A percentile compares a stretch with the other conserved stretches of the same genome.
These are phyloP conservation scores for Ophiostoma quercus DNA, from an alignment of 2,329 filamentous ascomycete species.

Conservation along the genomic window DNA sequence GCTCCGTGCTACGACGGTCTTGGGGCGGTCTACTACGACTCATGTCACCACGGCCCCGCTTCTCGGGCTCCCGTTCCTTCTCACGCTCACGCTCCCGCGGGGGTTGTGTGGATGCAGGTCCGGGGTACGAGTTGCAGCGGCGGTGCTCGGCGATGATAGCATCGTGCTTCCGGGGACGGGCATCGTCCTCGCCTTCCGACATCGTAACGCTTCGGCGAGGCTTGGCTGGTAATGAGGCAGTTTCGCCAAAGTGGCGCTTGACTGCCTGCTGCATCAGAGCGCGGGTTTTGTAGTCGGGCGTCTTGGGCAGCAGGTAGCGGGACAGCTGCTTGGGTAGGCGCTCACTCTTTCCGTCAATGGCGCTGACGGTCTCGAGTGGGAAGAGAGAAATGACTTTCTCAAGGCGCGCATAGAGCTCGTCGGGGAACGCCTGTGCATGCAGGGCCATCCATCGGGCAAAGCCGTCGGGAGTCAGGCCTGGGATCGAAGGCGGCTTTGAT, in stretches of 20 bases:
- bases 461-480: slow-evolving; percentile 61
- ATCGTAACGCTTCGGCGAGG: not conserved
- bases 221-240: not conserved
- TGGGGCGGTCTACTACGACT: not conserved
- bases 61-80: too few species aligned
- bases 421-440: slow-evolving; percentile 69
- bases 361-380: slow-evolving; percentile 54
- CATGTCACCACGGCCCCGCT: slow-evolving; percentile 8
- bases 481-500: slow-evolving; percentile 52
- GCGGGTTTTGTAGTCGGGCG: slow-evolving; percentile 51
- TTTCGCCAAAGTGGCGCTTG: slow-evolving; percentile 38
- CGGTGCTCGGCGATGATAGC: not conserved
- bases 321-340: slow-evolving; percentile 75
- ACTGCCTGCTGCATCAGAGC: slow-evolving; percentile 58
- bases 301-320: slow-evolving; percentile 62
- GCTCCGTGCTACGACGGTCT: not conserved
- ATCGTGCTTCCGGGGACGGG: not conserved
- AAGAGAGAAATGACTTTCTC: slow-evolving; percentile 62
- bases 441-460: slow-evolving; percentile 67
- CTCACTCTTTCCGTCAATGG: slow-evolving; percentile 60
- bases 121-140: slow-evolving; percentile 14
- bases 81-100: not conserved
- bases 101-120: not conserved
- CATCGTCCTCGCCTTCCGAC: slow-evolving; percentile 2
- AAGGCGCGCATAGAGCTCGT: slow-evolving; percentile 66